phyloP scores from a whole-genome alignment of 2,329 filamentous ascomycete species.

The Xylaria sp. region DNA sequence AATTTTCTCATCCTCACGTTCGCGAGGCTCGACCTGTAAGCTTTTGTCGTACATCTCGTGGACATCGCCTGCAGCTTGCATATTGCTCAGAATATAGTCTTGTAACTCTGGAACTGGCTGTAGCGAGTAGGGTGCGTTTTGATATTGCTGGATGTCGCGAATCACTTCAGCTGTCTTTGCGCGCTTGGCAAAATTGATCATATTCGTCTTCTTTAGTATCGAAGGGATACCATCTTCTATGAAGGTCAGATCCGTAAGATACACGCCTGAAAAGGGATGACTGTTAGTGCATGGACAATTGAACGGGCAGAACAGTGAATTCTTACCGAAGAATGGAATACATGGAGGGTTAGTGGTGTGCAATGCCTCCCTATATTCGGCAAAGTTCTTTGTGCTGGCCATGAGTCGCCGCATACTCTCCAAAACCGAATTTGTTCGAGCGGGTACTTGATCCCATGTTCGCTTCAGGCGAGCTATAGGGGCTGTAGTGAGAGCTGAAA shows the following conservation, averaged over 20 bases:
- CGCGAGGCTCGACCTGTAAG: constrained; percentile 88
- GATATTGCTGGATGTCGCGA: constrained; percentile 97
- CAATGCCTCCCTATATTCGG: constrained; percentile 90
- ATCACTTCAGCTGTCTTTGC: constrained; percentile 98
- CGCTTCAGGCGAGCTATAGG: constrained; percentile 92
- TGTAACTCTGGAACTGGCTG: constrained; percentile 90
- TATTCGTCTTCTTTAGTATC: constrained; percentile 91
- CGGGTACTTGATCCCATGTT: constrained; percentile 93
- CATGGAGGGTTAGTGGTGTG: constrained; percentile 95
- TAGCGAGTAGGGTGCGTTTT: constrained; percentile 94
- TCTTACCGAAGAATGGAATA: constrained; percentile 94
- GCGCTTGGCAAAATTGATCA: constrained; percentile 98
- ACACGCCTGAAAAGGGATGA: constrained; percentile 69
- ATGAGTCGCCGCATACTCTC: constrained; percentile 94
- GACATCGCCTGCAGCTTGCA: constrained; percentile 93
- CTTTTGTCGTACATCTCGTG: constrained; percentile 99
- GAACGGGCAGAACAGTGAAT: neutral
- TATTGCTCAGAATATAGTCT: constrained; percentile 95
- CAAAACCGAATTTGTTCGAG: constrained; percentile 77
- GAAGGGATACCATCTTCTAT: constrained; percentile 98
- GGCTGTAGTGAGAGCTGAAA: constrained; percentile 91
- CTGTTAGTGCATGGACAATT: constrained; percentile 4
- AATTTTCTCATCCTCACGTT: constrained; percentile 99
- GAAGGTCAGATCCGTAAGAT: constrained; percentile 95
- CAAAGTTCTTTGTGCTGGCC: constrained; percentile 98